These are phyloP conservation scores for Avena insularis DNA, from an alignment of 176 grass and related monocot genomes.

Conservation along the genomic window DNA sequence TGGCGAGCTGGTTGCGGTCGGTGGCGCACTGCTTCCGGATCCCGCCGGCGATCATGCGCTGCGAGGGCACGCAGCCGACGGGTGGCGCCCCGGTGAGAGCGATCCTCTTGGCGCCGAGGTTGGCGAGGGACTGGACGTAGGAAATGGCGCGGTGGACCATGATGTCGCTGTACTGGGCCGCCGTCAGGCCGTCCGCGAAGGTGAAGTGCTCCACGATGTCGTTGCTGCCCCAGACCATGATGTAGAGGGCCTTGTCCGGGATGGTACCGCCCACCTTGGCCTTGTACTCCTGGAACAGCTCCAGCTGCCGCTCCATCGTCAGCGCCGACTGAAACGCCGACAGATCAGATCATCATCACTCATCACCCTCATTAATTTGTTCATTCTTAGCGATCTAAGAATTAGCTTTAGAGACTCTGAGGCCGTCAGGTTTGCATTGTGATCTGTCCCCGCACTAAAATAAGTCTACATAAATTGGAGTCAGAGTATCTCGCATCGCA, in stretches of 20 bases:
- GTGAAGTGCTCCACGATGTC: slow-evolving; percentile 63
- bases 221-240: slow-evolving; percentile 62
- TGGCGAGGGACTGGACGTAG: slow-evolving; percentile 44
- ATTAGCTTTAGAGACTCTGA: too few relatives aligned
- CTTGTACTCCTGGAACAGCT: slow-evolving; percentile 78
- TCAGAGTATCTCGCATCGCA: too few relatives aligned
- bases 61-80: slow-evolving; percentile 59
- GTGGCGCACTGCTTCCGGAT: slow-evolving; percentile 44
- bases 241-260: slow-evolving; percentile 40
- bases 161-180: slow-evolving; percentile 47
- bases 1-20: slow-evolving; percentile 59
- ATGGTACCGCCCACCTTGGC: slow-evolving; percentile 40
- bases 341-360: background rate
- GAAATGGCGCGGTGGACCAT: slow-evolving; percentile 39
- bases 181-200: slow-evolving; percentile 24
- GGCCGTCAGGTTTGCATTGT: too few relatives aligned
- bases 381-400: too few relatives aligned
- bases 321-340: slow-evolving; percentile 34
- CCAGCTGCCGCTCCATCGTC: slow-evolving; percentile 59
- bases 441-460: too few relatives aligned
- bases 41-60: slow-evolving; percentile 60
- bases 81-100: slow-evolving; percentile 51
- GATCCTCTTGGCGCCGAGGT: slow-evolving; percentile 48
- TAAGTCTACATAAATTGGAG: too few relatives aligned
- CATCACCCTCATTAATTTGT: too few relatives aligned